Base-by-base conservation (phyloP, 768 basidiomycete species). In the Hemileccinum rubropunctum region DNA sequence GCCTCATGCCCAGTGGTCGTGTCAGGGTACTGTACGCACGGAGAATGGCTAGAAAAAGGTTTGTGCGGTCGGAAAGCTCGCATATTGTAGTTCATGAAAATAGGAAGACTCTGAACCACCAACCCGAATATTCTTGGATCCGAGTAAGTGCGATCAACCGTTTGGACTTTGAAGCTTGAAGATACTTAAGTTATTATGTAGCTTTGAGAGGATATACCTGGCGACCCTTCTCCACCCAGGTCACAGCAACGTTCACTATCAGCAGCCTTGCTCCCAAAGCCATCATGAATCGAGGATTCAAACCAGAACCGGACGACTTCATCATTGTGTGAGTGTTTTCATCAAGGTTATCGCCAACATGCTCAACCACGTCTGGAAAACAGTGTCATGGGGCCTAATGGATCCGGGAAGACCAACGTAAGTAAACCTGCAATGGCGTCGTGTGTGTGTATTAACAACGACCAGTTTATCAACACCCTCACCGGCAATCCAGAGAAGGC, bases 381-480 rank as follows among this genome's bases (percentile, higher is more conserved):
- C 32, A 54, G 60, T 21, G 5, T 64, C 13, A 64, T 64, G 59
- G 62, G 62, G 0, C 62, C 54, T 11, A 64, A 57, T 2, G 62
- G 62, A 27, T 48, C 62, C 6, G 62, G 62, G 10, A 63, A 64
- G 49, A 59, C 49, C 11, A 61, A 58, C 18, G 62, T 61, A 14
- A 42, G 61, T 46, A 15, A n/a, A 1, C 42, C 15, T 10, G 2
- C 40, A 3, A 23, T n/a, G 8, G 7, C 12, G 2, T 40, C 4
- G n/a, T n/a, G n/a, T 28, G 12, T 15, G 34, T 10, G 38, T 21
- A 9, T 38, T 11, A 11, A 27, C 18, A 15, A 34, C 8, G 6
- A 14, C 3, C 7, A 60, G 59, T 40, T 61, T 30, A 49, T 62
- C 30, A 56, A 60, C 30, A 33, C 17, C 1, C 18, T 61, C 42